A percentile compares a stretch with the other conserved stretches of the same genome.
Evolutionary conservation across 768 basidiomycete species (phyloP).

Genomic region (Suillus ampliporus): DNA sequence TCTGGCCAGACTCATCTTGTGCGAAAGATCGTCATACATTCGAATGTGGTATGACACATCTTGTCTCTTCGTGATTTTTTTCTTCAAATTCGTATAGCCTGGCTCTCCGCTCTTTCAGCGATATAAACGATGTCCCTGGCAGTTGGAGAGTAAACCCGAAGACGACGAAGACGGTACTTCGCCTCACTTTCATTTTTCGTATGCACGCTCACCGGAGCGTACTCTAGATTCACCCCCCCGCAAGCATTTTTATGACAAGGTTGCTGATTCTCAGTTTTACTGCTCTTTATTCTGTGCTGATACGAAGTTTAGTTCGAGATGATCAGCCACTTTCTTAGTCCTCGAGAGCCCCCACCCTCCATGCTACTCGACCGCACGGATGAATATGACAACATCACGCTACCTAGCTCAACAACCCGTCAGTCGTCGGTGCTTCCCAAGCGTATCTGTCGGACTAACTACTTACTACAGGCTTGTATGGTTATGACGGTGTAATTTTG

Average conservation of each 20-base stretch:
- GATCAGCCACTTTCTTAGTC: conserved; percentile 78
- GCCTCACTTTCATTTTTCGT: neutral
- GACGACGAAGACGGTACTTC: conserved; percentile 79
- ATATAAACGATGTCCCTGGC: conserved; percentile 93
- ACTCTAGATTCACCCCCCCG: conserved; percentile 71
- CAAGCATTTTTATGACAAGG: conserved; percentile 74
- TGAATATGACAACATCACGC: conserved; percentile 71
- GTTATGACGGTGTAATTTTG: conserved; percentile 81
- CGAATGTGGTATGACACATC: conserved; percentile 74
- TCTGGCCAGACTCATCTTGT: conserved; percentile 74
- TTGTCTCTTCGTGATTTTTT: neutral
- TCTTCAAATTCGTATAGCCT: conserved; percentile 53
- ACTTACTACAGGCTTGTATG: conserved; percentile 49
- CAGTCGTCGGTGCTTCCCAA: conserved; percentile 35
- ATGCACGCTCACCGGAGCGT: neutral
- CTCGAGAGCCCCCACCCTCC: conserved; percentile 74
- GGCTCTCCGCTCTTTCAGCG: conserved; percentile 89
- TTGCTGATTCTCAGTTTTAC: conserved; percentile 31
- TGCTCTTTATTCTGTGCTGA: conserved; percentile 1
- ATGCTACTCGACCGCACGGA: conserved; percentile 84
- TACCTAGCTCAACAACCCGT: conserved; percentile 75
- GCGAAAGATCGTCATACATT: conserved; percentile 85
- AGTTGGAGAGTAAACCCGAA: conserved; percentile 78
- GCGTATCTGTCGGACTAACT: neutral
- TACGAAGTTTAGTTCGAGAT: conserved; percentile 65